Evolutionary conservation across 2,329 filamentous ascomycete species (phyloP).

Genomic region (Fusarium multiceps): DNA sequence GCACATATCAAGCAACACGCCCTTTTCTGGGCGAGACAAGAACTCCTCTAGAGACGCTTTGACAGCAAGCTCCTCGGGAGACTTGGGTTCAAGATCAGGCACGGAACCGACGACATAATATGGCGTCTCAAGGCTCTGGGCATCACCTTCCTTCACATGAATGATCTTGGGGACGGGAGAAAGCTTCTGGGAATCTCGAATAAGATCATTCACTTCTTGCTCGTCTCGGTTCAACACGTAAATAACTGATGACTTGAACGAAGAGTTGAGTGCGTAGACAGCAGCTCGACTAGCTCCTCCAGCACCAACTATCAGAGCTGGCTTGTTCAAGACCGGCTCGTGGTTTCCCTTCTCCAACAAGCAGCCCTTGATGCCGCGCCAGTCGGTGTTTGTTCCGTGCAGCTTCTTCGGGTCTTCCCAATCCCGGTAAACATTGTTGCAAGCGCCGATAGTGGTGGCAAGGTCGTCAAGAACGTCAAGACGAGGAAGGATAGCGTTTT

Average conservation of each 20-base stretch:
- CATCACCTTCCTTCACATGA: neutral
- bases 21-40: neutral
- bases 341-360: conserved; percentile 1
- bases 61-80: neutral
- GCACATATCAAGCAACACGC: conserved; percentile 16
- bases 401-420: neutral
- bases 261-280: conserved; percentile 2
- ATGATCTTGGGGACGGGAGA: neutral
- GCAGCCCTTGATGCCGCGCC: conserved; percentile 1
- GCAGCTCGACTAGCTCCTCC: conserved; percentile 14
- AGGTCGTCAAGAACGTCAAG: conserved; percentile 1
- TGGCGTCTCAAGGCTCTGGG: conserved; percentile 1
- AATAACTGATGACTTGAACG: conserved; percentile 9
- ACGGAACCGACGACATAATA: conserved; percentile 6
- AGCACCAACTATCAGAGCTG: conserved; percentile 8
- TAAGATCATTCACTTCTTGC: neutral
- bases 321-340: conserved; percentile 6
- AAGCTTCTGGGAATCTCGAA: neutral
- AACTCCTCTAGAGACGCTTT: neutral
- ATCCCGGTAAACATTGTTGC: conserved; percentile 10
- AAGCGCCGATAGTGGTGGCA: conserved; percentile 1
- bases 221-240: conserved; percentile 5
- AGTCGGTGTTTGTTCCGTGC: neutral
- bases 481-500: conserved; percentile 1
- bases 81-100: neutral